Evolutionary conservation across 208 protist genomes (phyloP).

Genomic region (Leishmania tropica): DNA sequence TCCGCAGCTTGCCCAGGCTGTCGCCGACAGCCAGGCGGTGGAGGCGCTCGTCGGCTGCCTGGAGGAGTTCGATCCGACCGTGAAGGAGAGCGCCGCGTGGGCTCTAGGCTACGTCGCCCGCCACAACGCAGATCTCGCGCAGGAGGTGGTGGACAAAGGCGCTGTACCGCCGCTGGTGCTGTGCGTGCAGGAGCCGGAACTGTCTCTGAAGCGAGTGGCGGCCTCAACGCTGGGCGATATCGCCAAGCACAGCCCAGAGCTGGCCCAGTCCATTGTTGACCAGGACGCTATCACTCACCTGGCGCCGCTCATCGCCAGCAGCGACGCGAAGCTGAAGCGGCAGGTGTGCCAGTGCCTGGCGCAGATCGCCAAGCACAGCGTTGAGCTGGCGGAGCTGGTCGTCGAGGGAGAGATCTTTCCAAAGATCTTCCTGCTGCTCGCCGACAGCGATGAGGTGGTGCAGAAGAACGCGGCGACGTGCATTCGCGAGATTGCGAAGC

Average conservation of each 20-base stretch:
- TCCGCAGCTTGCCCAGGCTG: conserved; percentile 96
- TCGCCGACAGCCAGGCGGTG: conserved; percentile 96
- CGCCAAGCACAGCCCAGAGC: conserved; percentile 94
- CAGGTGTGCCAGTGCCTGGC: conserved; percentile 96
- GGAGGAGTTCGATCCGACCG: conserved; percentile 97
- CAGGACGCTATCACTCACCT: conserved; percentile 96
- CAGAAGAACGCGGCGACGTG: conserved; percentile 97
- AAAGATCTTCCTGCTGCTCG: conserved; percentile 95
- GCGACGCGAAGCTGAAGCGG: conserved; percentile 96
- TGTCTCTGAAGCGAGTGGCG: conserved; percentile 97
- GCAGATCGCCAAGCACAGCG: conserved; percentile 98
- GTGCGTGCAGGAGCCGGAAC: conserved; percentile 98
- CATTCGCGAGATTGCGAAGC: conserved; percentile 98
- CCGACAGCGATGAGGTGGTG: conserved; percentile 96
- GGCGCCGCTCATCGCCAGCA: conserved; percentile 94
- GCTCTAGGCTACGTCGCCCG: conserved; percentile 98
- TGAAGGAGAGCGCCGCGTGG: conserved; percentile 98
- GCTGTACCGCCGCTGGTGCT: conserved; percentile 96
- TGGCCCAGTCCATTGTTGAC: conserved; percentile 97
- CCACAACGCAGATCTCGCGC: conserved; percentile 93
- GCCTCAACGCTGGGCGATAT: conserved; percentile 96
- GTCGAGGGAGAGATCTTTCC: conserved; percentile 99
- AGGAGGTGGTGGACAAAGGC: conserved; percentile 97
- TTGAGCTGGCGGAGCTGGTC: conserved; percentile 98
- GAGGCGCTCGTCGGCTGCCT: conserved; percentile 97